A percentile compares a stretch with the other conserved stretches of the same genome.
These are phyloP conservation scores for Xylaria palmicola DNA, from an alignment of 495 filamentous ascomycete genomes.

Conservation along the genomic window DNA sequence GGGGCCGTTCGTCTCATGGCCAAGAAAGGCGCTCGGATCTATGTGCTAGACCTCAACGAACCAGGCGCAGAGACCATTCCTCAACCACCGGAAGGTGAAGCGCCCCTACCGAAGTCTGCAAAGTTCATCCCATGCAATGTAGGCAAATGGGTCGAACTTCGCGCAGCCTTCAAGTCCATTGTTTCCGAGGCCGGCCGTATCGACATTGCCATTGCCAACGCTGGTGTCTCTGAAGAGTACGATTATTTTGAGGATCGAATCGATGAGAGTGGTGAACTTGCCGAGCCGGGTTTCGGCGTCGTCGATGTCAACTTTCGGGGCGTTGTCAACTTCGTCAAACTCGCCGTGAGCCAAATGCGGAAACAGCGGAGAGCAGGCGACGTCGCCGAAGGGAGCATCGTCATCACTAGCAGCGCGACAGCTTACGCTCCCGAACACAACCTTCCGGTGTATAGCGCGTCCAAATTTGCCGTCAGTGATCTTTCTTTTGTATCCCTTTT, in stretches of 20 bases:
- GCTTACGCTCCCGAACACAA: conserved; percentile 35
- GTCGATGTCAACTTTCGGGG: conserved; percentile 30
- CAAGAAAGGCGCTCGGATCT: conserved; percentile 19
- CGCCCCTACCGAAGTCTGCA: background rate
- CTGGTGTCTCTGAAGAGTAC: conserved; percentile 24
- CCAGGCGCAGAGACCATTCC: conserved; percentile 7
- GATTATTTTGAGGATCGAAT: conserved; percentile 28
- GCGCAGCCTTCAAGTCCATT: conserved; percentile 11
- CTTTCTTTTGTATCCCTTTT: too few species aligned
- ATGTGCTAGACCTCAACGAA: conserved; percentile 21
- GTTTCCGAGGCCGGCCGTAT: conserved; percentile 8
- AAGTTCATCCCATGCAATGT: conserved; percentile 16
- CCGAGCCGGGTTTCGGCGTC: conserved; percentile 21
- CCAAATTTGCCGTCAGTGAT: conserved; percentile 23
- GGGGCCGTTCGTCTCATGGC: conserved; percentile 24
- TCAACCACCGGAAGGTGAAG: background rate
- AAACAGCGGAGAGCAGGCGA: background rate
- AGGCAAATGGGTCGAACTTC: conserved; percentile 23
- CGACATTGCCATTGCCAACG: conserved; percentile 31
- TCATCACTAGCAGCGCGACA: conserved; percentile 35
- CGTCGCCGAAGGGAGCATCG: conserved; percentile 28
- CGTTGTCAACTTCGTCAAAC: conserved; percentile 28
- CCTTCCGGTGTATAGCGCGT: conserved; percentile 30
- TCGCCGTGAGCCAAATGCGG: conserved; percentile 27
- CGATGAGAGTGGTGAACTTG: conserved; percentile 15